Evolutionary conservation across 202 grass and related monocot genomes (phyloP).

Genomic region (Setaria viridis): DNA sequence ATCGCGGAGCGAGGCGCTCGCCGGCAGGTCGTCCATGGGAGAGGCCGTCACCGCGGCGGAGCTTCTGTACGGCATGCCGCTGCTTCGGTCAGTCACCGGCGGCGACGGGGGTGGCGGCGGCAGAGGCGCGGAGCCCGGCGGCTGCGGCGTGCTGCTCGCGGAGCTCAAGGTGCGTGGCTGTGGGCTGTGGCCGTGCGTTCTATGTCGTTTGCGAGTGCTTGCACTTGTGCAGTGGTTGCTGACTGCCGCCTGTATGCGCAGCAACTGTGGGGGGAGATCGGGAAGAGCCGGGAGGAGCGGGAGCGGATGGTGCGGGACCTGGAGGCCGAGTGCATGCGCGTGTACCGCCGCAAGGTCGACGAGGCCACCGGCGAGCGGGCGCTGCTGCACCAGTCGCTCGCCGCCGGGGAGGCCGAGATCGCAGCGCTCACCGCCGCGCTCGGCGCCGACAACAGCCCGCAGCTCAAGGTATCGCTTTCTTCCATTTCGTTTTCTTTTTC

Average conservation of each 20-base stretch:
- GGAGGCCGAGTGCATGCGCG: conserved; percentile 88
- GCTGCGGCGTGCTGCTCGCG: conserved; percentile 43
- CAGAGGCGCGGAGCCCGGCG: neutral
- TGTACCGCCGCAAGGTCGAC: conserved; percentile 81
- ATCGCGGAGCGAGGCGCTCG: too few relatives aligned
- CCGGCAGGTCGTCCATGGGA: conserved; percentile 19
- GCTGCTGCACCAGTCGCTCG: conserved; percentile 78
- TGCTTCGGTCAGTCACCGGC: neutral
- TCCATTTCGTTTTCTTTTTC: neutral
- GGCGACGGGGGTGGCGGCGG: neutral
- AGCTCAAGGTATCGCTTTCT: conserved; percentile 56
- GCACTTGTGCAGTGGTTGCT: neutral
- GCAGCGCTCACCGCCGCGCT: conserved; percentile 70
- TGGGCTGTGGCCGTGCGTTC: neutral
- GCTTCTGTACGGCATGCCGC: conserved; percentile 47
- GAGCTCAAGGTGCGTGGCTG: conserved; percentile 54
- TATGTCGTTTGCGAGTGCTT: neutral
- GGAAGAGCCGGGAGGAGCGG: conserved; percentile 79
- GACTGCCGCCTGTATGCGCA: neutral
- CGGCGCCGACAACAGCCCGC: conserved; percentile 59
- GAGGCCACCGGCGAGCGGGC: conserved; percentile 76
- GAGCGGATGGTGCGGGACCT: conserved; percentile 77
- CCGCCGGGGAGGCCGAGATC: conserved; percentile 82
- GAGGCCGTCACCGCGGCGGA: conserved; percentile 50
- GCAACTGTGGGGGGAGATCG: conserved; percentile 93